Evolutionary conservation across 1,284 basidiomycete genomes (phyloP), one percentile per base, ranked within the genome.

Genomic region (Butyriboletus appendiculatus): DNA sequence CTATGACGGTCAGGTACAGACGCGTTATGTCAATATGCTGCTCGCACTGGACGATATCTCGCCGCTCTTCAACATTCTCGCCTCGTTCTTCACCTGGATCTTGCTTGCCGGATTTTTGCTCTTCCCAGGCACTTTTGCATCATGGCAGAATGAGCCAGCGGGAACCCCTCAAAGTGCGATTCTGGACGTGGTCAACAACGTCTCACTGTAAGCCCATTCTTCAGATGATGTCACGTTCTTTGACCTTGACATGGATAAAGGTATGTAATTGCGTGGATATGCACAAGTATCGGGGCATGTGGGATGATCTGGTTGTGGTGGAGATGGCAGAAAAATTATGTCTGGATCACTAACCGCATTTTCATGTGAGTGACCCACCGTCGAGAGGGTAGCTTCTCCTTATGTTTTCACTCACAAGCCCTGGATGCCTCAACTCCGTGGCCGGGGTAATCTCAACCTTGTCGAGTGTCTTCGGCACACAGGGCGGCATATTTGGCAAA

Each of bases 271-370:
- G 83, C 79, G 10, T 84, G 75, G 62, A 45, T 78, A 15, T 84
- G 81, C 62, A 76, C 76, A n/a, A 79, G 73, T 1, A 62, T 83
- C 38, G 82, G 83, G 12, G 73, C 66, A 22, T 52, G 55, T 24
- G 82, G 81, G 5, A 82, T 84, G 82, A 53, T 71, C 28, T 82
- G 76, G 70, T 61, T 84, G 16, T 82, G 81, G 79, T 82, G 78
- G 73, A 73, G 78, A 55, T 88, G 84, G 79, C 76, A 75, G 56
- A 75, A 74, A 57, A 86, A 87, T 61, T 86, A 81, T 61, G 69
- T 88, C 56, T 85, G 83, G 79, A 63, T 82, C 9, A 71, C 81
- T 22, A 82, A 83, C 63, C 78, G 74, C 42, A 74, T 82, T 42
- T 82, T 82, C 62, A 52, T 81, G 81, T 84, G 57, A 53, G 81